These are phyloP conservation scores for Colletotrichum acutatum DNA, from an alignment of 2,329 filamentous ascomycete genomes.

Conservation along the genomic window DNA sequence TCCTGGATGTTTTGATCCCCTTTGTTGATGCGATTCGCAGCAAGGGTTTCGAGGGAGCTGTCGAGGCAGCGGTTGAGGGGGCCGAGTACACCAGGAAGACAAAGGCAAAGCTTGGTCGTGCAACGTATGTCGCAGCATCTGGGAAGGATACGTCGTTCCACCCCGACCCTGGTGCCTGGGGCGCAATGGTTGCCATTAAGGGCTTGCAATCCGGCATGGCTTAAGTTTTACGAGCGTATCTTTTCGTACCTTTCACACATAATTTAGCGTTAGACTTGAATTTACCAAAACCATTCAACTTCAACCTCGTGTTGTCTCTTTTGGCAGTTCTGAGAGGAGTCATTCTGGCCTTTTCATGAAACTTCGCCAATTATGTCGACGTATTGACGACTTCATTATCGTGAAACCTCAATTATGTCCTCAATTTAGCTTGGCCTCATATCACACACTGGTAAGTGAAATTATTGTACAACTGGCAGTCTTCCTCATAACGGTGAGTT, in stretches of 20 bases:
- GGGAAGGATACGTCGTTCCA: slow-evolving; percentile 58
- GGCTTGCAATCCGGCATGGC: slow-evolving; percentile 46
- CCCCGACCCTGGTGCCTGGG: slow-evolving; percentile 78
- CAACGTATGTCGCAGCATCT: slow-evolving; percentile 72
- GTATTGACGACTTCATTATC: no score
- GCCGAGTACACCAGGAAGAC: slow-evolving; percentile 73
- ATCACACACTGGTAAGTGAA: no score
- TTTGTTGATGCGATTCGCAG: slow-evolving; percentile 60
- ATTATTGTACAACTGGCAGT: no score
- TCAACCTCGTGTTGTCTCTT: background rate
- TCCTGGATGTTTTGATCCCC: slow-evolving; percentile 68
- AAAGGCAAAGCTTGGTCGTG: slow-evolving; percentile 72
- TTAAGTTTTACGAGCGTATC: background rate
- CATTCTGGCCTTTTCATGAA: no score
- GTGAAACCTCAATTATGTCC: no score
- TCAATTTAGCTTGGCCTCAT: no score
- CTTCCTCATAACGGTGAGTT: no score
- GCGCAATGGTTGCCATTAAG: slow-evolving; percentile 68
- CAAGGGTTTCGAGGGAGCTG: slow-evolving; percentile 64
- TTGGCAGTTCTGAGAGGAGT: no score
- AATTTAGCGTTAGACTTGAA: background rate
- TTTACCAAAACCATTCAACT: background rate
- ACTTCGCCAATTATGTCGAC: no score
- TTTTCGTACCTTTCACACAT: background rate
- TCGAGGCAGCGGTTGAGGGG: slow-evolving; percentile 68